Evolutionary conservation across 192 early-diverging fungal species (phyloP), one percentile per base, ranked within the genome.

Genomic region (Dissophora globulifera): DNA sequence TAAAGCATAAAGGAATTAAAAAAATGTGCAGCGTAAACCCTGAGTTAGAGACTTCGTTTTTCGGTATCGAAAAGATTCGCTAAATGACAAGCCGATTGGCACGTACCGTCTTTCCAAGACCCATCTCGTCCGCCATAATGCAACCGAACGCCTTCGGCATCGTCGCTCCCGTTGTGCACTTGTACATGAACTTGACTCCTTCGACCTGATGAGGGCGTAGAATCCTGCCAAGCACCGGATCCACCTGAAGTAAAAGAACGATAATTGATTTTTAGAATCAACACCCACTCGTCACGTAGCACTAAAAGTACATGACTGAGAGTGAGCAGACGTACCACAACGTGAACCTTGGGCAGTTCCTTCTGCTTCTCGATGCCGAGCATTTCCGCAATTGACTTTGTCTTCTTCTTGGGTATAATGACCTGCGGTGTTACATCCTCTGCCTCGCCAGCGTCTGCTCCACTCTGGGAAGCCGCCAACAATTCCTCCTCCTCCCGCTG

Each of bases 121-220:
- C 93, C 93, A 98, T 97, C 67, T 99, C 98, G 80, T 99, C 98
- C 1, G 98, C 98, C 96, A 99, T 98, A 52, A 99, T 99, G 61
- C 95, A 97, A 8, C 85, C 98, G 70, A 85, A 93, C 1, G 93
- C 92, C 68, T 90, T 83, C 23, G 86, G 80, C 30, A 87, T 81
- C 16, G 88, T 86, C 23, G 61, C 67, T n/a, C 95, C 97, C 15
- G 94, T 98, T 0, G 91, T 88, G 80, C 98, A 99, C 32, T 93
- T 88, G 83, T 93, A 99, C 65, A 99, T 79, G 69, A 99, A 99
- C 62, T 82, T 82, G 32, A 99, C 95, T 31, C 98, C 98, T 58
- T 99, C 96, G 26, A 98, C 86, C 67, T 99, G 95, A 75, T 99
- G 98, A 3, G 96, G 96, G 15, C 98, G 89, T 61, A 99, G 71